phyloP scores from a whole-genome alignment of 768 basidiomycete species.

The Amyloporia xantha region DNA sequence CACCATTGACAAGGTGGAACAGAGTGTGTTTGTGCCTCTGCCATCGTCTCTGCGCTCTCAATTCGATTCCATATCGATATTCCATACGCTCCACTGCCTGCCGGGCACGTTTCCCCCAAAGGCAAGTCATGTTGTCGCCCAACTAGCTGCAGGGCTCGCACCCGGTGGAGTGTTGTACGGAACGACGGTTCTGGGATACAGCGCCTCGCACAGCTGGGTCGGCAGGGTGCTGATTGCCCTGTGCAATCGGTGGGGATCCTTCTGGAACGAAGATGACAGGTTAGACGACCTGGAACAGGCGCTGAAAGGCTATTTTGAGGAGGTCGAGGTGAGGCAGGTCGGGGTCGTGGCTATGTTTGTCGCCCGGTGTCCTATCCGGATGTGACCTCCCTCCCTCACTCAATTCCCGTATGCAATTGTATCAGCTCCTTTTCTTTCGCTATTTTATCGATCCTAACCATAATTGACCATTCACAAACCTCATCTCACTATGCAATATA shows the following conservation, averaged over 20 bases:
- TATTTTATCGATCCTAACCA: no score
- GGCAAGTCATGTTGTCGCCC: slow-evolving; percentile 9
- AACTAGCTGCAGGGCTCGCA: slow-evolving; percentile 3
- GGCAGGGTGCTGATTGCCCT: slow-evolving; percentile 4
- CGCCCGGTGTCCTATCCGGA: slow-evolving; percentile 5
- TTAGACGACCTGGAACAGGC: slow-evolving; percentile 7
- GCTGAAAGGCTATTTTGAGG: slow-evolving; percentile 11
- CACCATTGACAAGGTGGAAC: slow-evolving; percentile 4
- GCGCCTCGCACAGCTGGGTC: slow-evolving; percentile 12
- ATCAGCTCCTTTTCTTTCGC: no score
- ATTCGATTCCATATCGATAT: slow-evolving; percentile 16
- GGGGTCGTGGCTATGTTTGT: slow-evolving; percentile 14
- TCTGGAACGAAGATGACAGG: slow-evolving; percentile 10
- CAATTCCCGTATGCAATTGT: no score
- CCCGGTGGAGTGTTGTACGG: slow-evolving; percentile 15
- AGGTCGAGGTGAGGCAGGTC: slow-evolving; percentile 12
- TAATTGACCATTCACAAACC: no score
- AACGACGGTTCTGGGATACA: slow-evolving; percentile 13
- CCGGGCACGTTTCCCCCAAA: slow-evolving; percentile 14
- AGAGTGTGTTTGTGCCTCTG: slow-evolving; percentile 13
- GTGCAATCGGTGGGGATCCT: slow-evolving; percentile 12
- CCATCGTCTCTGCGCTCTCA: slow-evolving; percentile 4
- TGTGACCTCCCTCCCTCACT: no score
- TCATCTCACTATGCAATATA: no score
- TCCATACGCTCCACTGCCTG: slow-evolving; percentile 18